Evolutionary conservation across 306 rosid species (phyloP), one percentile per base, ranked within the genome.

Genomic region (Cucurbita ficifolia): DNA sequence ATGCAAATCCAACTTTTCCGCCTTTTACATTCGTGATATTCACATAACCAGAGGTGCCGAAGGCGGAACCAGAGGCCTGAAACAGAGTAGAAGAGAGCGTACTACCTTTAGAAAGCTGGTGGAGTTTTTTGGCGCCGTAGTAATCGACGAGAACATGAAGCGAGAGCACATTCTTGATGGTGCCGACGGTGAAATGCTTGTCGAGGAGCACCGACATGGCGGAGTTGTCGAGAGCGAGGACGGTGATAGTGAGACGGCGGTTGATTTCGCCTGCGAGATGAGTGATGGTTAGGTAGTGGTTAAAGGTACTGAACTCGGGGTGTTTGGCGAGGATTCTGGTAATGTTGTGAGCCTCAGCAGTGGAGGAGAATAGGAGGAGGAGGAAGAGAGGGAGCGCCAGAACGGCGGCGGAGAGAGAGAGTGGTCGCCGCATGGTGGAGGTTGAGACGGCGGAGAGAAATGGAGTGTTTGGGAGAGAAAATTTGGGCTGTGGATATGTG

Each of bases 201-300:
- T 80, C 82, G 0, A 89, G 82, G 61, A 94, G 79, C 13, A 88
- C 61, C 0, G 90, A 78, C 97, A 94, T 94, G 84, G 89, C 96
- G 52, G 86, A 85, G 65, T 94, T 94, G 90, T 94, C 96, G 13
- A 94, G 21, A 48, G 95, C 92, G 0, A 94, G 97, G 82, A 91
- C 86, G 21, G 99, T 94, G 70, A 94, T 94, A 78, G 99, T 94
- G 45, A 81, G 90, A 11, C 99, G 89, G 75, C 92, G 92, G 90
- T 94, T 94, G 77, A 94, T 89, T 67, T 94, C 99, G 12, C 72
- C 88, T 55, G 96, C 97, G 7, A 94, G 96, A 84, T 86, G 99
- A 5, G 99, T 94, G 79, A 78, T n/a, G 62, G 91, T 52, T 73
- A 94, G 99, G 84, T 91, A 91, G 81, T 89, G 96, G 85, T 86